Conservation (phyloP, 305 asterid species). For the Fraxinus ornus region DNA sequence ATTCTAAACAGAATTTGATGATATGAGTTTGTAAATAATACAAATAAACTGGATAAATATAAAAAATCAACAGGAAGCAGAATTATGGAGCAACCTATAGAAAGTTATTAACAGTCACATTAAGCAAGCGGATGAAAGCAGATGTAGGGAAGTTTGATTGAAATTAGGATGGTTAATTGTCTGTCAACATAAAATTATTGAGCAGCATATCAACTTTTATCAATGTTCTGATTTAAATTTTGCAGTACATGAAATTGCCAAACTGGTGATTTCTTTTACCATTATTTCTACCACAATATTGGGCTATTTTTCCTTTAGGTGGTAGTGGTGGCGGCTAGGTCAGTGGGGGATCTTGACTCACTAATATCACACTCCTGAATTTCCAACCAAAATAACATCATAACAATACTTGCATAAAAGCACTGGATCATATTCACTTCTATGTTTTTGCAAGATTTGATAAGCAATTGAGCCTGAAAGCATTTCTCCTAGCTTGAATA, state of each 20-base stretch:
- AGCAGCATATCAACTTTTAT: not conserved
- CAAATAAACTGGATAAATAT: conserved; percentile 8
- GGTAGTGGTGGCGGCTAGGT: not conserved
- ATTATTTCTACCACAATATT: conserved; percentile 25
- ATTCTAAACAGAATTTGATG: not conserved
- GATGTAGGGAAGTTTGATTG: not conserved
- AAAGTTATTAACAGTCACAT: not conserved
- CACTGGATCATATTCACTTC: not conserved
- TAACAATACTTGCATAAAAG: not conserved
- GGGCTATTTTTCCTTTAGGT: not conserved
- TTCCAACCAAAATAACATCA: not conserved
- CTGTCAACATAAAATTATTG: not conserved
- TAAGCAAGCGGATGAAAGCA: not conserved
- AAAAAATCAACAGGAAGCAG: not conserved
- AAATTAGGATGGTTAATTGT: not conserved
- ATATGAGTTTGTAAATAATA: not conserved
- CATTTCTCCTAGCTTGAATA: not conserved
- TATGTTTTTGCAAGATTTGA: not conserved
- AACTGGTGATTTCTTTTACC: not conserved
- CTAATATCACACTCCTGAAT: not conserved
- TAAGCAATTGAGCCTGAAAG: not conserved
- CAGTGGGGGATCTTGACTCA: not conserved
- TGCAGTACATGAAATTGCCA: not conserved
- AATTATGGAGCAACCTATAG: not conserved
- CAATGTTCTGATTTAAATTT: not conserved